Conservation (phyloP, 2,329 filamentous ascomycete genomes). For the Boeremia exigua region DNA sequence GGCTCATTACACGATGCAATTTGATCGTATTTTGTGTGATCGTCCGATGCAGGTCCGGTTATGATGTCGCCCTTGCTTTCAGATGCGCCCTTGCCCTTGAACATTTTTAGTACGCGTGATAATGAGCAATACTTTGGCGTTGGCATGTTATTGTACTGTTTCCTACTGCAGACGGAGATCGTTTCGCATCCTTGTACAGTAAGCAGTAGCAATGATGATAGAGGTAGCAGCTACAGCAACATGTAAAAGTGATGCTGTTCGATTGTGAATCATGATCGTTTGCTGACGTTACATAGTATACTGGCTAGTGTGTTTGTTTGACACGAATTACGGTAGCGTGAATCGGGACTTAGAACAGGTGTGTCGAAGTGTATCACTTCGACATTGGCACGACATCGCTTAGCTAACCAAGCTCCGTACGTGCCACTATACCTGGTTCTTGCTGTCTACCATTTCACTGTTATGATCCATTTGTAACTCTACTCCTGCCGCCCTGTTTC, state of each 20-base stretch:
- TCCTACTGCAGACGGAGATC: not conserved
- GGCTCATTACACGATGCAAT: not conserved
- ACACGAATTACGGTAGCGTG: not conserved
- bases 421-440: too few species aligned
- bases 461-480: too few species aligned
- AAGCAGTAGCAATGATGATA: too few species aligned
- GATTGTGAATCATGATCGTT: not conserved
- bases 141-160: not conserved
- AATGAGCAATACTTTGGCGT: not conserved
- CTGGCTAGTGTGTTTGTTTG: not conserved
- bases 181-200: too few species aligned
- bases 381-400: too few species aligned
- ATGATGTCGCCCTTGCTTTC: conserved; percentile 4
- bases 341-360: not conserved
- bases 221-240: not conserved
- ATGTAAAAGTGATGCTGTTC: not conserved
- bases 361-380: not conserved
- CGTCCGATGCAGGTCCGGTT: not conserved
- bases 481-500: too few species aligned
- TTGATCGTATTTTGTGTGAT: not conserved
- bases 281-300: not conserved
- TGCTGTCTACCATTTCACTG: too few species aligned
- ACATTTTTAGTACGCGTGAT: not conserved
- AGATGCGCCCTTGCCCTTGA: not conserved
- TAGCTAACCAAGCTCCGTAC: too few species aligned